A percentile compares a stretch with the other conserved stretches of the same genome.
Conservation (phyloP, 2,329 filamentous ascomycete genomes). For the Exophiala sp. region DNA sequence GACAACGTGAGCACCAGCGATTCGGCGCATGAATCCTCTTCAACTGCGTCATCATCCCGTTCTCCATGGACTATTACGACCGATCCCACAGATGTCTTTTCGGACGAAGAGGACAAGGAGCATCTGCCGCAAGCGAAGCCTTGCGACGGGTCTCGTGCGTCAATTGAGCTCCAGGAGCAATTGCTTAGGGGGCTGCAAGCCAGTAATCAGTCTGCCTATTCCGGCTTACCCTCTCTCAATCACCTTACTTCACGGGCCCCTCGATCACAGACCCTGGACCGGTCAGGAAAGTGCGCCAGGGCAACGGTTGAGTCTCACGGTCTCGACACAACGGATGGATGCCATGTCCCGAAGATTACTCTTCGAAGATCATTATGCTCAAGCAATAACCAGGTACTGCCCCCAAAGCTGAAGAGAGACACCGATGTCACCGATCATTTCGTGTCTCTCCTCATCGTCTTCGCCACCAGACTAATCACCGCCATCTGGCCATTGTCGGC, state of each 20-base stretch:
- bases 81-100: conserved; percentile 12
- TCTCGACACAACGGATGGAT: background rate
- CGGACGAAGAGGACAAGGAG: conserved; percentile 19
- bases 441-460: conserved; percentile 52
- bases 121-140: conserved; percentile 3
- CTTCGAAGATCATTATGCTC: conserved; percentile 11
- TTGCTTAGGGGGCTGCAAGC: conserved; percentile 9
- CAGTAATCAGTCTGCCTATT: conserved; percentile 1
- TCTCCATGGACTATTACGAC: conserved; percentile 19
- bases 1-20: conserved; percentile 20
- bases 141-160: conserved; percentile 3
- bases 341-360: conserved; percentile 3
- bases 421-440: conserved; percentile 28
- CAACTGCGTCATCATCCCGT: conserved; percentile 20
- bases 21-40: conserved; percentile 17
- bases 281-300: background rate
- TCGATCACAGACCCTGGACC: background rate
- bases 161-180: conserved; percentile 11
- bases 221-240: background rate
- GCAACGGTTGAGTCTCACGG: background rate
- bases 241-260: conserved; percentile 1
- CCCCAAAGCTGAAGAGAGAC: conserved; percentile 25
- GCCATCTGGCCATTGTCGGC: conserved; percentile 93
- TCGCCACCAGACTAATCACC: conserved; percentile 93
- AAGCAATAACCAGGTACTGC: conserved; percentile 5